Conservation (phyloP, 257 asterid species). For the Schizonepeta tenuifolia region DNA sequence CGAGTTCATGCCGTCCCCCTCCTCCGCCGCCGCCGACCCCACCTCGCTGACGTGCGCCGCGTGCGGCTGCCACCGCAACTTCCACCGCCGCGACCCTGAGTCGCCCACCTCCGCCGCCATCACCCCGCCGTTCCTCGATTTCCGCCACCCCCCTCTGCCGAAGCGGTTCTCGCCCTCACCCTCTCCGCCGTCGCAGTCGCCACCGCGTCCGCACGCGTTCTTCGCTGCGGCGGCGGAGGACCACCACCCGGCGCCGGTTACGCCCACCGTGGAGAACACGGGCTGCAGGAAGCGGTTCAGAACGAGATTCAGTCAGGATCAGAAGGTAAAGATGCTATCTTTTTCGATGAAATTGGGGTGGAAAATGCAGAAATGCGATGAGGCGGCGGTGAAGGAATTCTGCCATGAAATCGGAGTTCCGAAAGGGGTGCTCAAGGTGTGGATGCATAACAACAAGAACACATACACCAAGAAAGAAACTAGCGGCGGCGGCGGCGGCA, state of each 20-base stretch:
- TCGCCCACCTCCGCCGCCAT: constrained; percentile 43
- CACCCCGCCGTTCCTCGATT: constrained; percentile 63
- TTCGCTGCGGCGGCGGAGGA: constrained; percentile 47
- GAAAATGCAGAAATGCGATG: constrained; percentile 62
- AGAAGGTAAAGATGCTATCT: constrained; percentile 63
- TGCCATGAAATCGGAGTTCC: constrained; percentile 58
- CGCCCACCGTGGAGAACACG: constrained; percentile 54
- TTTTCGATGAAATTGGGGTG: constrained; percentile 65
- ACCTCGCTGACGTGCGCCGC: constrained; percentile 68
- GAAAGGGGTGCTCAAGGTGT: constrained; percentile 56
- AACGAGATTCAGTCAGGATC: constrained; percentile 60
- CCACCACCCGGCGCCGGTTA: constrained; percentile 59
- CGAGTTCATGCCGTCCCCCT: constrained; percentile 59
- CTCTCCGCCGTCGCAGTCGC: constrained; percentile 45
- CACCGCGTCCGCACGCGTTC: constrained; percentile 34
- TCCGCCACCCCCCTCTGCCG: constrained; percentile 49
- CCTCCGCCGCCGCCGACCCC: constrained; percentile 42
- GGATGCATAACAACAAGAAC: constrained; percentile 70
- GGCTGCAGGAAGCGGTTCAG: constrained; percentile 65
- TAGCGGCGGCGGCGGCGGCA: constrained; percentile 27
- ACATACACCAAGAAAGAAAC: constrained; percentile 32
- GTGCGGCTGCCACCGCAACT: constrained; percentile 86
- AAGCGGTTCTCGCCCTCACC: constrained; percentile 48
- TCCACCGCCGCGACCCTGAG: constrained; percentile 74
- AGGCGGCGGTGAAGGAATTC: constrained; percentile 50